Evolutionary conservation across 1,284 basidiomycete species (phyloP).

Genomic region (Tilletia walkeri): DNA sequence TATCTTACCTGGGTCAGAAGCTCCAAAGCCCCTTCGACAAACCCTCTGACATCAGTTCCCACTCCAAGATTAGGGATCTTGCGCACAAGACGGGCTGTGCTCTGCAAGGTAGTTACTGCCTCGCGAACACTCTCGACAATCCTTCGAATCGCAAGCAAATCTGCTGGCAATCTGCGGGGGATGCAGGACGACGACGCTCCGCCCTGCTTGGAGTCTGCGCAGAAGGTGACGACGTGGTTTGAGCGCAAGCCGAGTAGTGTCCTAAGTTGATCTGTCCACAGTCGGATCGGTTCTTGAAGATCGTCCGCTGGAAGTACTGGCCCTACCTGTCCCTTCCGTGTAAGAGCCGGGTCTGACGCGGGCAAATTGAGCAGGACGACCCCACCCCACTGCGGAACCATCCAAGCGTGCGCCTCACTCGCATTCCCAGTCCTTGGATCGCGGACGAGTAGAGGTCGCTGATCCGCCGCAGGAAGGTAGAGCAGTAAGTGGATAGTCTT

Average conservation of each 20-base stretch:
- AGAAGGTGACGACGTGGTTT: constrained; percentile 20
- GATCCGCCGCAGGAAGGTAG: constrained; percentile 73
- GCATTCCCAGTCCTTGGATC: constrained; percentile 47
- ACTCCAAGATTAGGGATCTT: constrained; percentile 50
- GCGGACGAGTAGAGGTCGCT: constrained; percentile 72
- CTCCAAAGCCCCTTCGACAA: constrained; percentile 27
- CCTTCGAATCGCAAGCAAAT: constrained; percentile 23
- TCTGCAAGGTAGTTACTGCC: constrained; percentile 35
- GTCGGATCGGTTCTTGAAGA: constrained; percentile 66
- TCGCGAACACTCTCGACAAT: constrained; percentile 37
- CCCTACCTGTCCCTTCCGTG: neutral
- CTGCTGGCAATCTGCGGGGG: constrained; percentile 53
- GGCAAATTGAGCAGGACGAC: constrained; percentile 74
- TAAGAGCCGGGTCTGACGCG: constrained; percentile 29
- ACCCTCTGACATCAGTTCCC: constrained; percentile 31
- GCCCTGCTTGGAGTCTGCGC: too few relatives aligned
- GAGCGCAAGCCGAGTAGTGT: constrained; percentile 73
- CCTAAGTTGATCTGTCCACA: constrained; percentile 74
- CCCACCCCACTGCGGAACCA: constrained; percentile 92
- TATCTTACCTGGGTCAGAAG: constrained; percentile 19
- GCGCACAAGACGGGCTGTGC: constrained; percentile 40
- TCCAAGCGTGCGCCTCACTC: constrained; percentile 63
- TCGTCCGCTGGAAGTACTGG: constrained; percentile 29
- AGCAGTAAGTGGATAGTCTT: constrained; percentile 75
- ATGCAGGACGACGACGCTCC: constrained; percentile 61